Conservation (phyloP, 106 monocot genomes). For the Platanthera guangdongensis region DNA sequence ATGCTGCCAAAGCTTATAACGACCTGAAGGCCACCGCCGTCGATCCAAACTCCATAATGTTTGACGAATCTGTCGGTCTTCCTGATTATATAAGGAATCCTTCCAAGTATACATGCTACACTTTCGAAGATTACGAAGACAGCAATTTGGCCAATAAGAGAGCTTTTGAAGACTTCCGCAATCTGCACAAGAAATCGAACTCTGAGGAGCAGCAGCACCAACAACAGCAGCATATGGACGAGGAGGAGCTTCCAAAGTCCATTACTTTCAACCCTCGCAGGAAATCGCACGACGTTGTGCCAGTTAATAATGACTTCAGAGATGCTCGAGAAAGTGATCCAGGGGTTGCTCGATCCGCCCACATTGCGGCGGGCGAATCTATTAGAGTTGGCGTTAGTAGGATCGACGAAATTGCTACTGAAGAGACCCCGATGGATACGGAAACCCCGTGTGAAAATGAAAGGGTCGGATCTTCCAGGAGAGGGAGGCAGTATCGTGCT, state of each 20-base stretch:
- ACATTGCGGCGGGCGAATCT: constrained; percentile 33
- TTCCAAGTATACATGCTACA: constrained; percentile 66
- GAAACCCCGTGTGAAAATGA: neutral
- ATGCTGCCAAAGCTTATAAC: constrained; percentile 14
- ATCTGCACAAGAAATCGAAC: constrained; percentile 34
- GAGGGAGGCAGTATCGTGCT: constrained; percentile 35
- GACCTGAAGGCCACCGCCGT: neutral
- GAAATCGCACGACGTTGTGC: constrained; percentile 33
- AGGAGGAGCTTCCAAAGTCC: constrained; percentile 47
- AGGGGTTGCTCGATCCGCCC: neutral
- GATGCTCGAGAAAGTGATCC: neutral
- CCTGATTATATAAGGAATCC: constrained; percentile 89
- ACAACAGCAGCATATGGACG: constrained; percentile 6
- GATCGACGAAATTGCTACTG: constrained; percentile 56
- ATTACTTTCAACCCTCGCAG: constrained; percentile 68
- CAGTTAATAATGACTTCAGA: constrained; percentile 22
- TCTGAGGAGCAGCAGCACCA: constrained; percentile 13
- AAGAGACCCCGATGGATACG: neutral
- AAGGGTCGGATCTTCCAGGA: constrained; percentile 8
- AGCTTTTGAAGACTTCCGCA: constrained; percentile 69
- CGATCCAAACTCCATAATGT: neutral
- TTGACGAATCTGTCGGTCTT: constrained; percentile 24
- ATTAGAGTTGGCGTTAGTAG: constrained; percentile 37
- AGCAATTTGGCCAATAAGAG: constrained; percentile 40
- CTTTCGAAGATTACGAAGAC: constrained; percentile 36